These are phyloP conservation scores for Didymosphaeria variabile DNA, from an alignment of 2,329 filamentous ascomycete genomes.

Conservation along the genomic window DNA sequence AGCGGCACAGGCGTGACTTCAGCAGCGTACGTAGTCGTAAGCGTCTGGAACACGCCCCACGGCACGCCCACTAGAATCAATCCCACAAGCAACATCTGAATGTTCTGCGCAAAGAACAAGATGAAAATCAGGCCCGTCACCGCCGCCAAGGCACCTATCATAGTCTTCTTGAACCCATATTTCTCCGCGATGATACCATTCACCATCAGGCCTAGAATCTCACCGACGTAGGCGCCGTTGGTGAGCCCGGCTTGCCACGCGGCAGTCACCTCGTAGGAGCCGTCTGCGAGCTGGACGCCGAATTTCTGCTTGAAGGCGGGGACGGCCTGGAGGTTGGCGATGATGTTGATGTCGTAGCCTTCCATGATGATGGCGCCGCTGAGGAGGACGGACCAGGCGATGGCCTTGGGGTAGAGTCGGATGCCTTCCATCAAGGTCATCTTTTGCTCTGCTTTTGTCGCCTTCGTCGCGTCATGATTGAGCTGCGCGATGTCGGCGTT, in stretches of 20 bases:
- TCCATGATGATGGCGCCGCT: constrained; percentile 92
- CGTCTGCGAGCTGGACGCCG: constrained; percentile 49
- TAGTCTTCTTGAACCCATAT: constrained; percentile 53
- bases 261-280: constrained; percentile 53
- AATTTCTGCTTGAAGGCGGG: constrained; percentile 56
- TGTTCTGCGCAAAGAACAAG: constrained; percentile 47
- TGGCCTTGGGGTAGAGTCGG: constrained; percentile 84
- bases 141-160: constrained; percentile 44
- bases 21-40: constrained; percentile 59
- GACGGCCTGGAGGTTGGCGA: constrained; percentile 76
- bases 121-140: constrained; percentile 48
- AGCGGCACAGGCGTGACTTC: constrained; percentile 76
- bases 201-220: constrained; percentile 56
- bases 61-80: constrained; percentile 61
- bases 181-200: constrained; percentile 56
- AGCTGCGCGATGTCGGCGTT: constrained; percentile 40
- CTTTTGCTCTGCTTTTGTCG: constrained; percentile 56
- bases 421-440: constrained; percentile 74
- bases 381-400: constrained; percentile 83
- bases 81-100: constrained; percentile 68
- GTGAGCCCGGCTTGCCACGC: constrained; percentile 58
- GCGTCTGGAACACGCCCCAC: constrained; percentile 59
- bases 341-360: constrained; percentile 82
- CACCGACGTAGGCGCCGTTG: constrained; percentile 57
- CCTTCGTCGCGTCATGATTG: constrained; percentile 43